Evolutionary conservation across 2,329 filamentous ascomycete genomes (phyloP).

Genomic region (Phialemoniopsis sp.): DNA sequence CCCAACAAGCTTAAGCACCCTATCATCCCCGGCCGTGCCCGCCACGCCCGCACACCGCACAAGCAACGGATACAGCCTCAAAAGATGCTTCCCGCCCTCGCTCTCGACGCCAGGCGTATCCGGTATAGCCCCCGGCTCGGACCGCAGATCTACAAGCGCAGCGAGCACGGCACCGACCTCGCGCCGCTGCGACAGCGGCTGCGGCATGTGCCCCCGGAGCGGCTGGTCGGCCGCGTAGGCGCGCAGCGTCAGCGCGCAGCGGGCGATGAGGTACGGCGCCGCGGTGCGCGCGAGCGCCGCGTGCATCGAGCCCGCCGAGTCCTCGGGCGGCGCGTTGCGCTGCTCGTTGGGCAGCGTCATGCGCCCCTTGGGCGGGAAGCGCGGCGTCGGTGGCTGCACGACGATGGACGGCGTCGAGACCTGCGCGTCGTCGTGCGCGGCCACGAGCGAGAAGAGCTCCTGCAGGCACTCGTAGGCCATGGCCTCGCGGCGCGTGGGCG

Average conservation of each 20-base stretch:
- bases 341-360: conserved; percentile 7
- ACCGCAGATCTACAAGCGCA: conserved; percentile 61
- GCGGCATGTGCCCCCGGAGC: conserved; percentile 81
- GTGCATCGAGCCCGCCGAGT: conserved; percentile 28
- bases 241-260: conserved; percentile 75
- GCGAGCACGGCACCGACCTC: conserved; percentile 72
- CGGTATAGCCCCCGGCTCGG: conserved; percentile 67
- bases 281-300: conserved; percentile 68
- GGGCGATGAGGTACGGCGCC: conserved; percentile 77
- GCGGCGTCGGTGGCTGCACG: conserved; percentile 40
- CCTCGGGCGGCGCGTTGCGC: conserved; percentile 15
- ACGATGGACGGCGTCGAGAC: conserved; percentile 26
- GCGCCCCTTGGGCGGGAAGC: conserved; percentile 26
- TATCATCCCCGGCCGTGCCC: conserved; percentile 52
- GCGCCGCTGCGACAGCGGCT: conserved; percentile 74
- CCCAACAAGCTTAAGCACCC: conserved; percentile 52
- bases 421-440: conserved; percentile 33
- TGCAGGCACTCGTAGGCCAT: conserved; percentile 81
- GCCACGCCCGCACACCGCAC: conserved; percentile 59
- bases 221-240: conserved; percentile 90
- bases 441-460: conserved; percentile 69
- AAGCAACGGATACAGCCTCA: conserved; percentile 76
- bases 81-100: conserved; percentile 67
- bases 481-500: conserved; percentile 58
- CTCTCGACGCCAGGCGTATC: conserved; percentile 46